Evolutionary conservation across 179 eudicot genomes (phyloP), one percentile per base, ranked within the genome.

Genomic region (Carnegiea gigantea): DNA sequence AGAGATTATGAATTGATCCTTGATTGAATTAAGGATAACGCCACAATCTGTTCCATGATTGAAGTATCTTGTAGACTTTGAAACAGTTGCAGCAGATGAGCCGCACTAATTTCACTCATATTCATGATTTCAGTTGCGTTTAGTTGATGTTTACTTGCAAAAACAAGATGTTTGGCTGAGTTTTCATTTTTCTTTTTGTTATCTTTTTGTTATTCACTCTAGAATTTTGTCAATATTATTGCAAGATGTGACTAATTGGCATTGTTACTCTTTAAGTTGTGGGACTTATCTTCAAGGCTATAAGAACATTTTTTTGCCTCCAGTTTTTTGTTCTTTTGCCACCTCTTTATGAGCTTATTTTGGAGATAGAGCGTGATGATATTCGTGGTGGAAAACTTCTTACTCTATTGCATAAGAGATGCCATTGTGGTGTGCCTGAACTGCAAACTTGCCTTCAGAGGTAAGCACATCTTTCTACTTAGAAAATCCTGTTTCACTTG

Each of bases 351-450:
- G 98, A 97, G 89, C 89, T 97, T 62, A 89, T 97, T 86, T 84
- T 90, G 80, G 98, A 97, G 89, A 90, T 97, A 78, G 98, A 97
- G 88, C 92, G 91, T 77, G 97, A 92, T 80, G 88, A 87, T 86
- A 80, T 92, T 59, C 85, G 86, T 57, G 99, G 99, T 78, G 99
- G 98, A 79, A 87, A 88, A 48, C 98, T 97, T 91, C 98, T 97
- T 70, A 91, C 92, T 77, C 90, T 97, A 70, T 85, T 97, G 87
- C 94, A 95, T 81, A 93, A 93, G 76, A 89, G 99, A 86, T 95
- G 97, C 88, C 99, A 93, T 70, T 97, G 98, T 86, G 99, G 99
- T 83, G 97, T 97, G 78, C 99, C 99, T 78, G 99, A 97, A 90
- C 80, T 97, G 81, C 99, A 97, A 85, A 84, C 93, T 65, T 95